Evolutionary conservation across 2,329 filamentous ascomycete genomes (phyloP), one percentile per base, ranked within the genome.

Genomic region (Penicillium sp.): DNA sequence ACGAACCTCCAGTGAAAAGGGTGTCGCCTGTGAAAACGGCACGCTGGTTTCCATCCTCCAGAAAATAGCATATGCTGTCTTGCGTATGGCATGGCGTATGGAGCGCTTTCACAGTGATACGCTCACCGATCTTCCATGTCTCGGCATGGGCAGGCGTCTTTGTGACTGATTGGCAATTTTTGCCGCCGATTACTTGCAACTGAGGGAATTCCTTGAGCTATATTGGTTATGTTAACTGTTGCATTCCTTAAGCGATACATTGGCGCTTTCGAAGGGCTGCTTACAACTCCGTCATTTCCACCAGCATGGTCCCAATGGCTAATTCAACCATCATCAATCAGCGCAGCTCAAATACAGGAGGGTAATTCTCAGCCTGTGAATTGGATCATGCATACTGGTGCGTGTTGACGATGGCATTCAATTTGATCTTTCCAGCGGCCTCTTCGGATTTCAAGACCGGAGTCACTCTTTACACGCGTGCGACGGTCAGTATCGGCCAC

Each of bases 71-170:
- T 70, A 99, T 96, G 73, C 92, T 97, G 77, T 99, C 94, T 77
- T 97, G 92, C 1, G 94, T 99, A 72, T 99, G 94, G 73, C 94
- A 99, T 1, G 94, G 94, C 9, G 94, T 99, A 75, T 97, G 89
- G 16, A 97, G 79, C 23, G 90, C 89, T 69, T 84, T 93, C 57
- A 97, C 87, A 14, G 83, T 81, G 71, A 99, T 94, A 63, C 82
- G 81, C 42, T 84, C 79, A 56, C 94, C 94, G 60, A 99, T 84
- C 61, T 84, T 87, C 79, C 97, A 96, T 3, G 80, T 84, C 62
- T 90, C 84, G 40, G 86, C 85, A 70, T 97, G 83, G 3, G 77
- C 74, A 0, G 93, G 93, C 0, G 88, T 95, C 64, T 80, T 80
- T 23, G 87, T 91, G 48, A 97, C 93, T 23, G 83, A 83, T 61